phyloP scores from a whole-genome alignment of 176 grass and related monocot genomes.

The Bonia amplexicaulis region DNA sequence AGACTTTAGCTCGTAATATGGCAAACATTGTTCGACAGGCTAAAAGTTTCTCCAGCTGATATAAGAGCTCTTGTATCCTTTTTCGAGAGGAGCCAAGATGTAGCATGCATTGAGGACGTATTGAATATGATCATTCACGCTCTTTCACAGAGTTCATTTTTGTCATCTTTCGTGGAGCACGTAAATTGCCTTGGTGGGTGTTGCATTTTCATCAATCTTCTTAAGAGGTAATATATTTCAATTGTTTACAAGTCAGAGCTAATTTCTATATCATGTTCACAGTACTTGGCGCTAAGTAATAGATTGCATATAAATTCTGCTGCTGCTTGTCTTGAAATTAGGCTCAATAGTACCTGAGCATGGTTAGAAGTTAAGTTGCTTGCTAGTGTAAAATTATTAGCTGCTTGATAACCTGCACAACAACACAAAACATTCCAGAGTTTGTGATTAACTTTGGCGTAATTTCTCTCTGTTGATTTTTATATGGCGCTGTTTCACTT shows the following conservation, averaged over 20 bases:
- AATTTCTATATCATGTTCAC: neutral
- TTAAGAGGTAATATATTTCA: conserved; percentile 61
- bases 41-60: conserved; percentile 74
- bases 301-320: neutral
- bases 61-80: conserved; percentile 86
- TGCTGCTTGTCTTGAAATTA: conserved; percentile 23
- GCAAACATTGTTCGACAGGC: conserved; percentile 43
- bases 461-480: neutral
- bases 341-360: neutral
- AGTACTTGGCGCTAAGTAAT: neutral
- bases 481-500: no score
- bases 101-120: conserved; percentile 91
- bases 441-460: conserved; percentile 8
- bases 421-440: neutral
- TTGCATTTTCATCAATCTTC: conserved; percentile 88
- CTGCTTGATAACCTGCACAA: conserved; percentile 8
- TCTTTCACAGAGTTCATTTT: conserved; percentile 65
- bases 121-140: conserved; percentile 86
- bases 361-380: conserved; percentile 36
- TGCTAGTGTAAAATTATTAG: conserved; percentile 11
- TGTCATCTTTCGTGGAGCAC: conserved; percentile 81
- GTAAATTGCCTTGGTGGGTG: conserved; percentile 83
- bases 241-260: neutral
- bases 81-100: conserved; percentile 92
- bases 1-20: neutral